Conservation (phyloP, 257 asterid species). For the Plantago ovata region DNA sequence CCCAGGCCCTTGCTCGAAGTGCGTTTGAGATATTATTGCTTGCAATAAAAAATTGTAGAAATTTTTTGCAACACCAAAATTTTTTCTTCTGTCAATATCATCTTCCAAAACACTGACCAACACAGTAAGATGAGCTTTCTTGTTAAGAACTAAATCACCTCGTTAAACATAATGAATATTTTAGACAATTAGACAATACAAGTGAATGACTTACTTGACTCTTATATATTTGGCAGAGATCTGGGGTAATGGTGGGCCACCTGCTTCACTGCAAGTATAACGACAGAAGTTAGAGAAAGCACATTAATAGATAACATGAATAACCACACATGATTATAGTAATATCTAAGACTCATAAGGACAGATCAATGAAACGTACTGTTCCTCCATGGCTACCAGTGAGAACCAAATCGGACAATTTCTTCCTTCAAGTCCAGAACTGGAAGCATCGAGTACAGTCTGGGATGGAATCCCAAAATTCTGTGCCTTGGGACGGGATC, state of each 20-base stretch:
- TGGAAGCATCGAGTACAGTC: slow-evolving; percentile 61
- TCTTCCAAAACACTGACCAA: neutral
- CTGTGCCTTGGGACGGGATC: slow-evolving; percentile 54
- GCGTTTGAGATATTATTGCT: too few relatives aligned
- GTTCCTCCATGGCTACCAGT: slow-evolving; percentile 66
- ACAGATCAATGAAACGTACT: slow-evolving; percentile 44
- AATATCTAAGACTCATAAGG: slow-evolving; percentile 10
- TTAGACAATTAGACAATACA: neutral
- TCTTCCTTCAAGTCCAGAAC: slow-evolving; percentile 48
- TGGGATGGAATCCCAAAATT: slow-evolving; percentile 63
- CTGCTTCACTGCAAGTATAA: slow-evolving; percentile 61
- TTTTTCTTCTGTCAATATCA: too few relatives aligned
- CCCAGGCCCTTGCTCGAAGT: too few relatives aligned
- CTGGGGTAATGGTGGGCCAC: slow-evolving; percentile 71
- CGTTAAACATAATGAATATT: neutral
- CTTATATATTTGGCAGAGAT: slow-evolving; percentile 80
- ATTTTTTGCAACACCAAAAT: too few relatives aligned
- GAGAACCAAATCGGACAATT: slow-evolving; percentile 87
- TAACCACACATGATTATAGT: slow-evolving; percentile 5
- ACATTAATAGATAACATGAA: slow-evolving; percentile 14
- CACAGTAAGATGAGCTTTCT: neutral
- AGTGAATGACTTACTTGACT: slow-evolving; percentile 62
- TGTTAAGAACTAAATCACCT: neutral
- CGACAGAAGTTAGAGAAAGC: slow-evolving; percentile 25
- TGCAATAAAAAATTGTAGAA: too few relatives aligned